Percentiles rank a stretch among this genome's conserved stretches.
Evolutionary conservation across 148 eudicot species (phyloP).

Genomic region (Gaultheria prostrata): DNA sequence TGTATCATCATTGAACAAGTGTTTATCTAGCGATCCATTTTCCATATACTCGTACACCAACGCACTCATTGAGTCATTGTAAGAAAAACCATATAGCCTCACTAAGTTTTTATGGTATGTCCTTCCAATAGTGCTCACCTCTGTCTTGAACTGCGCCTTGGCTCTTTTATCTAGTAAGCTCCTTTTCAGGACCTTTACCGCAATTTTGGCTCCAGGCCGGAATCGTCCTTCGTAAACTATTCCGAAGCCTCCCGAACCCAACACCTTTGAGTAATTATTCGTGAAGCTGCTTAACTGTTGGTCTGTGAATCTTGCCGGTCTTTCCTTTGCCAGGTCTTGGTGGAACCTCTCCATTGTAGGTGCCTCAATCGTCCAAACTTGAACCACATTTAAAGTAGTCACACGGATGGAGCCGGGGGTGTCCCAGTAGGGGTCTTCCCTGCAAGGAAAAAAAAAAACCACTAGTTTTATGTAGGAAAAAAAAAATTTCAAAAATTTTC

Average conservation of each 20-base stretch:
- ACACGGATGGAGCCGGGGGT: too few species aligned
- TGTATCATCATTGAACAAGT: neutral
- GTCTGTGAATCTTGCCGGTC: neutral
- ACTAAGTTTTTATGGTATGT: conserved; percentile 11
- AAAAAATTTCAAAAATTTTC: too few species aligned
- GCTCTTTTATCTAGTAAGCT: neutral
- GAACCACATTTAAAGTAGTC: neutral
- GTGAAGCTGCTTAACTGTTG: conserved; percentile 7
- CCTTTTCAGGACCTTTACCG: conserved; percentile 24
- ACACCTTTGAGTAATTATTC: neutral
- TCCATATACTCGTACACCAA: too few species aligned
- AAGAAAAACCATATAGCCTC: conserved; percentile 4
- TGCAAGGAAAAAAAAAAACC: too few species aligned
- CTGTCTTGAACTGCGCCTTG: conserved; percentile 25
- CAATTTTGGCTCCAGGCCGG: conserved; percentile 22
- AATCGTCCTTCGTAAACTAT: conserved; percentile 26
- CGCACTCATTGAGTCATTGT: neutral
- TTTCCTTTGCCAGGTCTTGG: conserved; percentile 15
- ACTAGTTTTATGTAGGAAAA: too few species aligned
- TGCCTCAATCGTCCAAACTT: neutral
- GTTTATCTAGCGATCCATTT: conserved; percentile 9
- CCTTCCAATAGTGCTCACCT: conserved; percentile 12
- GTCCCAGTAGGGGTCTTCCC: too few species aligned
- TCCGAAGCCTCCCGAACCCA: conserved; percentile 31
- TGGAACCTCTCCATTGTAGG: conserved; percentile 19